Conservation (phyloP, 202 grass and related monocot species). For the Thinopyrum obtusiflorum region DNA sequence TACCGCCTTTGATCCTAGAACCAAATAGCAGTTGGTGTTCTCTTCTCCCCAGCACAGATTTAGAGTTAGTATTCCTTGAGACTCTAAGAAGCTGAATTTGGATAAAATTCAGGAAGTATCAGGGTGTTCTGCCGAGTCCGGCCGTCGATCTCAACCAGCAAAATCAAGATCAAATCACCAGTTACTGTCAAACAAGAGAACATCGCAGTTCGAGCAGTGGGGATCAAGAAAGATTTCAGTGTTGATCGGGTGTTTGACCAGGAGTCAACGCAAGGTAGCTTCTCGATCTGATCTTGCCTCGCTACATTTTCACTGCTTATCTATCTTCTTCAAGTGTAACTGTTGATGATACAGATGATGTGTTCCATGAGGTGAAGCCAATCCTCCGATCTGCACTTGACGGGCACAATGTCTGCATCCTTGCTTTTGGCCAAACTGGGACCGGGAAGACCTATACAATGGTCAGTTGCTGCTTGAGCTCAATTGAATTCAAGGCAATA, state of each 20-base stretch:
- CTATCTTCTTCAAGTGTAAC: neutral
- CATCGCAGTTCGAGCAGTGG: constrained; percentile 54
- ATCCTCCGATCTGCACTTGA: constrained; percentile 80
- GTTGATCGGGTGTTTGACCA: constrained; percentile 68
- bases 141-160: constrained; percentile 37
- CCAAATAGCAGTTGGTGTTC: neutral
- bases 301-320: neutral
- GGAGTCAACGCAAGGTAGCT: constrained; percentile 77
- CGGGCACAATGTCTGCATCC: constrained; percentile 76
- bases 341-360: constrained; percentile 54
- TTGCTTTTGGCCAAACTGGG: constrained; percentile 77
- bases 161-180: constrained; percentile 29
- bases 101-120: constrained; percentile 74
- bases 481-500: neutral
- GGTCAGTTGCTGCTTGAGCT: constrained; percentile 41
- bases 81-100: constrained; percentile 24
- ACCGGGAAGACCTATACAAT: constrained; percentile 91
- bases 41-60: neutral
- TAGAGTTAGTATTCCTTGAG: neutral
- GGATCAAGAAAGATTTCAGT: constrained; percentile 69
- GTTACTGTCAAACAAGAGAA: constrained; percentile 56
- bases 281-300: neutral
- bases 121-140: constrained; percentile 87
- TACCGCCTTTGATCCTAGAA: constrained; percentile 32
- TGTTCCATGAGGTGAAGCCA: constrained; percentile 71